A percentile compares a stretch with the other conserved stretches of the same genome.
These are phyloP conservation scores for Podaxis mareebaensis DNA, from an alignment of 768 basidiomycete species.

Conservation along the genomic window DNA sequence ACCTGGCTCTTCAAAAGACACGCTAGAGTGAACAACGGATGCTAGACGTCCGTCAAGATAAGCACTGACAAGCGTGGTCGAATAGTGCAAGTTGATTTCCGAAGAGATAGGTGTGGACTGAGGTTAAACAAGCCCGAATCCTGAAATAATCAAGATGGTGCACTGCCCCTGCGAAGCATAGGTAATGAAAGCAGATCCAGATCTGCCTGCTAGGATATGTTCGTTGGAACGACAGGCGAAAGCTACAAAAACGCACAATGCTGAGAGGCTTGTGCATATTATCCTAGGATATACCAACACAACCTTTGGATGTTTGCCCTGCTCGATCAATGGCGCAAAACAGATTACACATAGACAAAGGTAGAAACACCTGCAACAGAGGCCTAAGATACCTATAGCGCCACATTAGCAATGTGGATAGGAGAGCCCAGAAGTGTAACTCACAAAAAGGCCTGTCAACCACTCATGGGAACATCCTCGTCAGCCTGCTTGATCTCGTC, in stretches of 20 bases:
- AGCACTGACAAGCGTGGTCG: background rate
- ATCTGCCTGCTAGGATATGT: background rate
- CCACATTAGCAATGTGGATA: background rate
- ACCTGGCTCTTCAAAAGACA: background rate
- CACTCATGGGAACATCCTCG: constrained; percentile 28
- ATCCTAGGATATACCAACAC: background rate
- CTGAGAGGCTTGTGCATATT: background rate
- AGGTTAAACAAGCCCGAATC: background rate
- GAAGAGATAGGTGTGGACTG: background rate
- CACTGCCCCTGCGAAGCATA: background rate
- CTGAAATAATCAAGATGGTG: background rate
- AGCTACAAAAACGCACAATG: background rate
- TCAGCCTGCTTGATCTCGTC: constrained; percentile 56
- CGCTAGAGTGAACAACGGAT: background rate
- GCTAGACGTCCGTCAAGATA: background rate
- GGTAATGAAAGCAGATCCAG: background rate
- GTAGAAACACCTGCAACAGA: background rate
- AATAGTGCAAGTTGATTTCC: background rate
- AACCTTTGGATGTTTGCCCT: background rate
- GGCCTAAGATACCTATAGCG: background rate
- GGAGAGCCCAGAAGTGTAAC: background rate
- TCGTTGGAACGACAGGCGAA: background rate
- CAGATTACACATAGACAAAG: background rate
- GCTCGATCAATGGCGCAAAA: background rate
- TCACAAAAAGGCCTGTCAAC: background rate